These are phyloP conservation scores for Colletotrichum sp. DNA, from an alignment of 2,329 filamentous ascomycete species.

Conservation along the genomic window DNA sequence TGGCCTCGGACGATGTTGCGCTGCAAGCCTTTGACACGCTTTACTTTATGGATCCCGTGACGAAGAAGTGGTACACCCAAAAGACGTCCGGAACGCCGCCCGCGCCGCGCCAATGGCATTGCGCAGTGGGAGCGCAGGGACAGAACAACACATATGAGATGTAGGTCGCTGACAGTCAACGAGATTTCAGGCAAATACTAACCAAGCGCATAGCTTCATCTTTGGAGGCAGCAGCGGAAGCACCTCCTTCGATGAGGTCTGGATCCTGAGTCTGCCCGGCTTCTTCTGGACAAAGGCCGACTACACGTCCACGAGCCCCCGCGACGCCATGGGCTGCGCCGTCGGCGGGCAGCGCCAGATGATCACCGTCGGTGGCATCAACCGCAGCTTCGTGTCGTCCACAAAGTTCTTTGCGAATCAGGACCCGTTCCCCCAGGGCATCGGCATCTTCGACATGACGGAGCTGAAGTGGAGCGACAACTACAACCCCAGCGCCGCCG, in stretches of 20 bases:
- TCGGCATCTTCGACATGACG: slow-evolving; percentile 21
- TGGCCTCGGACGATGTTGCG: not conserved
- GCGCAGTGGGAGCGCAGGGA: slow-evolving; percentile 14
- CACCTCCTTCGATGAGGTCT: slow-evolving; percentile 10
- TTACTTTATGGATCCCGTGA: slow-evolving; percentile 19
- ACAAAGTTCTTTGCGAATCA: not conserved
- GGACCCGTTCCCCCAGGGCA: slow-evolving; percentile 15
- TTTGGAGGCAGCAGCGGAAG: slow-evolving; percentile 16
- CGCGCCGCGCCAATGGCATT: slow-evolving; percentile 8
- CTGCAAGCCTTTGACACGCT: slow-evolving; percentile 15
- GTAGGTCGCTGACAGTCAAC: not conserved
- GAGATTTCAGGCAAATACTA: not conserved
- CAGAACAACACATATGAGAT: slow-evolving; percentile 21
- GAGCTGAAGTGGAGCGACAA: slow-evolving; percentile 14
- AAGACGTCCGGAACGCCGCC: slow-evolving; percentile 17
- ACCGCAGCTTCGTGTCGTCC: not conserved
- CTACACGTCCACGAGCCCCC: slow-evolving; percentile 5
- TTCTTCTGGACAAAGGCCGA: slow-evolving; percentile 22
- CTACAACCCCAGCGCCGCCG: slow-evolving; percentile 10
- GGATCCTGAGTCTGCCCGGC: slow-evolving; percentile 21
- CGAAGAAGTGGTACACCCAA: slow-evolving; percentile 19
- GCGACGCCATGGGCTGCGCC: slow-evolving; percentile 12
- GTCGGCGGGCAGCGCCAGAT: slow-evolving; percentile 21
- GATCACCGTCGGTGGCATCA: slow-evolving; percentile 16
- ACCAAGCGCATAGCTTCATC: slow-evolving; percentile 13